Evolutionary conservation across 179 eudicot genomes (phyloP), one percentile per base, ranked within the genome.

Genomic region (Nepenthes alata): DNA sequence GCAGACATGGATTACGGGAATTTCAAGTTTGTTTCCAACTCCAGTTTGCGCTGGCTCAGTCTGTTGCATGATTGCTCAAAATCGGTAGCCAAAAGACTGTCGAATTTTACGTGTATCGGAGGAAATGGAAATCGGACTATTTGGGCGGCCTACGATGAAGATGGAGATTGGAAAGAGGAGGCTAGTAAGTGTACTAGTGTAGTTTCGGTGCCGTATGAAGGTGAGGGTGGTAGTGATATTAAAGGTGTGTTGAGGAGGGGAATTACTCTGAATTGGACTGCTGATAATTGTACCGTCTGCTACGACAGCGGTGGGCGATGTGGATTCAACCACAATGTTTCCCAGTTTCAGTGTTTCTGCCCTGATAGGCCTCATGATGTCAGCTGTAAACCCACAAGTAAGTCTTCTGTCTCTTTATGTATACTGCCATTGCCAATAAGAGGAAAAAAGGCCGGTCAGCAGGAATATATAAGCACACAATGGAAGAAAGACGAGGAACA

Each of bases 361-460:
- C 36, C 50, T 54, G 67, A 63, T 53, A 39, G 67, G 59, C 37
- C 45, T 63, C 67, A 63, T 56, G 12, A 36, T 4, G 37, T 5
- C 4, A 1, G 0, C 7, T 63, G 67, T 36, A 25, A 25, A 25
- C 55, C 5, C 35, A 15, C 11, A 1, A 57, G 14, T 57, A 52
- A 52, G 55, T 57, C 10, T 57, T 44, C 12, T 37, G n/a, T 37
- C 6, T 1, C 8, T 41, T 41, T 4, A 41, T 41, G 25, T 41
- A 41, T 41, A 41, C 45, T 41, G 45, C 45, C 8, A 7, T 41
- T 41, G 45, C 45, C 45, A 25, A 25, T 25, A 25, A 25, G 25
- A 25, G 25, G 25, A 25, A 0, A 25, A 25, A 25, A 25, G 25
- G 25, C 25, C 25, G 25, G 25, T 25, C 25, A 25, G 25, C 25